Conservation (phyloP, 257 asterid genomes). For the Orobanche coerulescens region DNA sequence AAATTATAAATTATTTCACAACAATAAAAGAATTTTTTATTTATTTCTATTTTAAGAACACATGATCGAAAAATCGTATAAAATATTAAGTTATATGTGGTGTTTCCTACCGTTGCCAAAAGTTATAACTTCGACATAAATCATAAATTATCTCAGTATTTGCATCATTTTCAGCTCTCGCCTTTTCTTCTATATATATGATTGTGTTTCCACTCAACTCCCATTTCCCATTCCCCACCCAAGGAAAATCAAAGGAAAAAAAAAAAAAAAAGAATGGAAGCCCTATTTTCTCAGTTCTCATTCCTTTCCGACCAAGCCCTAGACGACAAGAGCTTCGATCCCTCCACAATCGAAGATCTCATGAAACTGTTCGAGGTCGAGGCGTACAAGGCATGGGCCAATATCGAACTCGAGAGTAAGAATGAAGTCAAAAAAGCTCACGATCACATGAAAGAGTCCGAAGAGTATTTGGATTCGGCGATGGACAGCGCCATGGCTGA, state of each 20-base stretch:
- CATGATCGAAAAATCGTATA: no score
- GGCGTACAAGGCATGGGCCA: constrained; percentile 85
- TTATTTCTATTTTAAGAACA: no score
- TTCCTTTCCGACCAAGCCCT: constrained; percentile 60
- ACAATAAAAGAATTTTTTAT: no score
- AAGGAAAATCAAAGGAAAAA: background rate
- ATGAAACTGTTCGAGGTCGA: constrained; percentile 78
- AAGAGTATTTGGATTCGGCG: constrained; percentile 52
- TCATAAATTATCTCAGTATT: no score
- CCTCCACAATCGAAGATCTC: constrained; percentile 60
- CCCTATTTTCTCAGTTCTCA: constrained; percentile 59
- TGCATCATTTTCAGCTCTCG: no score
- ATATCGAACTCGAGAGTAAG: constrained; percentile 53
- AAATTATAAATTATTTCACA: no score
- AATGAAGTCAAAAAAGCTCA: constrained; percentile 33
- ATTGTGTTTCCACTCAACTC: no score
- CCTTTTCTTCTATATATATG: no score
- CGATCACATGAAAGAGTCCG: constrained; percentile 36
- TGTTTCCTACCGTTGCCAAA: no score
- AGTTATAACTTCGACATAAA: no score
- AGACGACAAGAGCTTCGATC: constrained; percentile 64
- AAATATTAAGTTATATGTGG: no score
- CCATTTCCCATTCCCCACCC: no score
- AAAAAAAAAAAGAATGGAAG: constrained; percentile 40
- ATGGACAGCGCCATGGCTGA: constrained; percentile 96